Base-by-base conservation (phyloP, 1,139 yeast species). In the Magnusiomyces fungicola region DNA sequence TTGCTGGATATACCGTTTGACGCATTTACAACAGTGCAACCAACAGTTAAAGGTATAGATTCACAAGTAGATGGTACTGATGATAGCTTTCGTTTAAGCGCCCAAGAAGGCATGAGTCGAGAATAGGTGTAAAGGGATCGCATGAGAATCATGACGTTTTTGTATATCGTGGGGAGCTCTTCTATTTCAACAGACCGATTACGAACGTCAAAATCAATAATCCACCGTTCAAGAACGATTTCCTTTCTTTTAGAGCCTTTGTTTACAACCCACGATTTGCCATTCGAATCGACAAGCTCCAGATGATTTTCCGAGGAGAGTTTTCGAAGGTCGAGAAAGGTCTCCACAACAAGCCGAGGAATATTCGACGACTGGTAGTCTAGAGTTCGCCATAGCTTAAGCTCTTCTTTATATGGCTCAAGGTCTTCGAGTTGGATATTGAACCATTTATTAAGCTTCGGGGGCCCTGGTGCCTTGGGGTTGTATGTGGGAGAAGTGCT, bases 211-310 rank as follows among this genome's bases (percentile, higher is more conserved):
- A 89, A 78, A 64, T 89, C 96, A 36, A 92, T 70, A 24, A 88
- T 71, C 98, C 98, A 92, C 52, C 98, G 73, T 63, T 92, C 98
- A 51, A 92, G 69, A 1, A 92, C 96, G 18, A 92, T 78, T 65
- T 90, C 97, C 14, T 79, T 72, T 59, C 82, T 83, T 61, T 76
- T 80, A 2, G 74, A 73, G 18, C 80, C 79, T 50, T 72, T 73
- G 16, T 62, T 71, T 14, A 79, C 80, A 33, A 72, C 69, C 77
- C 78, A 76, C n/a, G 69, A 56, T 50, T 68, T 68, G 39, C 73
- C 73, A 3, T 70, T 73, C 9, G 67, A 63, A 50, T 79, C 90
- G 51, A 49, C 32, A 3, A 51, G 39, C 18, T 39, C 37, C 43
- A 89, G 73, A 12, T 82, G 72, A 56, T 85, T 89, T 43, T 77